Evolutionary conservation across 768 basidiomycete species (phyloP), one percentile per base, ranked within the genome.

Genomic region (Dentipellis sp.): DNA sequence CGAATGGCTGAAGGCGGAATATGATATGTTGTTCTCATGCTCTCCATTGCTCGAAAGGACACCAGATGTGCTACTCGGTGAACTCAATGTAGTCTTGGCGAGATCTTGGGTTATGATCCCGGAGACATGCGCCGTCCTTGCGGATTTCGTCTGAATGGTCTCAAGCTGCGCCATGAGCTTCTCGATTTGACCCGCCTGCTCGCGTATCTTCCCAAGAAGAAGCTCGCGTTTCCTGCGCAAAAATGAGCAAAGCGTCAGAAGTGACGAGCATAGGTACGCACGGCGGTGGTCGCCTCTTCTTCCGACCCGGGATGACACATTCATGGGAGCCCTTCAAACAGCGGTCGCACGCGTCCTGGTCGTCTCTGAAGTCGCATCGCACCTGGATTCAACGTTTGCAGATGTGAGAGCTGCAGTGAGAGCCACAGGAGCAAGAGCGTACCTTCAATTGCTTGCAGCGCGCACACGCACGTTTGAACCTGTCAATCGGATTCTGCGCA

Each of bases 291-390:
- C 84, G 75, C 56, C 88, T 83, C 64, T 87, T 86, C 69, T 88
- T 91, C 59, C 86, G 77, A n/a, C 88, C 88, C n/a, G 88, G 88
- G 51, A 86, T 88, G 42, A 83, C 71, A 61, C 88, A 91, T 52
- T 88, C 85, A 55, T 87, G 82, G 6, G 79, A 80, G 10, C 84
- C 84, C 58, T 80, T 79, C 54, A 78, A 68, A 63, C 88, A 91
- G 10, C 88, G 82, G 65, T 81, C 88, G 69, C 88, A 91, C 2
- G 81, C 81, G 63, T 90, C 86, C 12, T 76, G 79, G 51, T 86
- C 84, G 12, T 78, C 79, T 66, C 74, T 80, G 68, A 88, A 86
- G 68, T 89, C 88, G 66, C 88, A 91, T 61, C 78, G 82, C 56
- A 90, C 88, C 75, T 88, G 75, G 59, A 11, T 36, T 37, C 19